Evolutionary conservation across 139 green algal genomes (phyloP).

Genomic region (Chlamydomonas schloesseri): DNA sequence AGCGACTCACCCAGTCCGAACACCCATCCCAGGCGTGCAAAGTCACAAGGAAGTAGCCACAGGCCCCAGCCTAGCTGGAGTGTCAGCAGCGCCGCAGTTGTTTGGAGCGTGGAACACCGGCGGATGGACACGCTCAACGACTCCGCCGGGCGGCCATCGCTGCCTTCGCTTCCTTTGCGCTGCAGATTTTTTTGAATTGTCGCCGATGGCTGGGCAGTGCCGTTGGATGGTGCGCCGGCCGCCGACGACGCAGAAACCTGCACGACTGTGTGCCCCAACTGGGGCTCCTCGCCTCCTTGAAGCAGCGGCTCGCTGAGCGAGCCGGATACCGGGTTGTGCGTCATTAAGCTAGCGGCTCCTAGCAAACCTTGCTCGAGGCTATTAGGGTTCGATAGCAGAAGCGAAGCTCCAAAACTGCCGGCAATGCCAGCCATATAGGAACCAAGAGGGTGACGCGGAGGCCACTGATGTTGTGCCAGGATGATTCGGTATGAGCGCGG

Average conservation of each 20-base stretch:
- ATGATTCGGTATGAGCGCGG: no score
- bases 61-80: conserved; percentile 37
- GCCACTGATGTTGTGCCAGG: no score
- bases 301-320: background rate
- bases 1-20: background rate
- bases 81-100: background rate
- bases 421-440: background rate
- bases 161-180: background rate
- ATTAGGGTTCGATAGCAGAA: background rate
- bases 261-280: background rate
- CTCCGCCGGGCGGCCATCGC: no score
- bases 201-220: no score
- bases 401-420: background rate
- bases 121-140: background rate
- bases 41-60: conserved; percentile 30
- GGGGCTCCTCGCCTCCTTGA: no score
- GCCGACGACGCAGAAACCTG: no score
- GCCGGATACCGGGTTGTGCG: background rate
- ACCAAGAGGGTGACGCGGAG: no score
- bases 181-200: background rate
- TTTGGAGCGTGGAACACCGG: background rate
- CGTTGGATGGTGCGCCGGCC: no score
- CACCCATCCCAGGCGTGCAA: conserved; percentile 16
- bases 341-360: background rate
- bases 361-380: background rate